phyloP scores from a whole-genome alignment of 768 basidiomycete species.

The Phaeotremella skinneri region DNA sequence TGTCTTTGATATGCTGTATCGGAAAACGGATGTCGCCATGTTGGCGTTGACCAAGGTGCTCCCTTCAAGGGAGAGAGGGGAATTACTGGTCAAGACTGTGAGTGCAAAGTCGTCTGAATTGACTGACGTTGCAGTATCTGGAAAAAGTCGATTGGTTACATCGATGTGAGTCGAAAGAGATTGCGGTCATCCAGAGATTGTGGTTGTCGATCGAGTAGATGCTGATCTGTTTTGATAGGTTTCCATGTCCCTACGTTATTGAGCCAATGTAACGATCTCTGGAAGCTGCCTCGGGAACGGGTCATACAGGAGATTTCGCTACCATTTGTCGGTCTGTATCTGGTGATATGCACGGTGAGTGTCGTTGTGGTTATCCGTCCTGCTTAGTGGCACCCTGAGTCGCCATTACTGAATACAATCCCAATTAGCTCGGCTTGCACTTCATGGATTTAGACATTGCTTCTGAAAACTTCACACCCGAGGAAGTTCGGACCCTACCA shows the following conservation, averaged over 20 bases:
- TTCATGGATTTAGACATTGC: slow-evolving; percentile 50
- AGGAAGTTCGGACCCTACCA: slow-evolving; percentile 44
- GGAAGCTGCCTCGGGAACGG: slow-evolving; percentile 43
- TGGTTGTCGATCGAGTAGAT: background rate
- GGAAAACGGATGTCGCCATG: slow-evolving; percentile 46
- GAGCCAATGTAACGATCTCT: slow-evolving; percentile 51
- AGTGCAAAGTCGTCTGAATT: slow-evolving; percentile 12
- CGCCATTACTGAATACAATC: background rate
- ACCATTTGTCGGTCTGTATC: slow-evolving; percentile 48
- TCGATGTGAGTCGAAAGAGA: slow-evolving; percentile 41
- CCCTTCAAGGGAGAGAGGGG: slow-evolving; percentile 43
- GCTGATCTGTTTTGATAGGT: slow-evolving; percentile 21
- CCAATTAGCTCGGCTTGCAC: slow-evolving; percentile 45
- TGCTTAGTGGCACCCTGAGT: no score
- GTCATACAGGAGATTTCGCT: slow-evolving; percentile 46
- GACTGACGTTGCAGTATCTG: slow-evolving; percentile 35
- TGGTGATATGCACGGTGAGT: slow-evolving; percentile 48
- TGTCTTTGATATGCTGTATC: slow-evolving; percentile 46
- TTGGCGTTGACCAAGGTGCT: slow-evolving; percentile 39
- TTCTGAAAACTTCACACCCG: slow-evolving; percentile 41
- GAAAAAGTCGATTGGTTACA: slow-evolving; percentile 51
- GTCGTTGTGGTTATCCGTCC: no score
- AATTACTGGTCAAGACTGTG: slow-evolving; percentile 45
- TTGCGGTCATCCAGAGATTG: slow-evolving; percentile 5
- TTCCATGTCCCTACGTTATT: slow-evolving; percentile 51